phyloP scores from a whole-genome alignment of 345 rosid genomes.

The Salix purpurea region DNA sequence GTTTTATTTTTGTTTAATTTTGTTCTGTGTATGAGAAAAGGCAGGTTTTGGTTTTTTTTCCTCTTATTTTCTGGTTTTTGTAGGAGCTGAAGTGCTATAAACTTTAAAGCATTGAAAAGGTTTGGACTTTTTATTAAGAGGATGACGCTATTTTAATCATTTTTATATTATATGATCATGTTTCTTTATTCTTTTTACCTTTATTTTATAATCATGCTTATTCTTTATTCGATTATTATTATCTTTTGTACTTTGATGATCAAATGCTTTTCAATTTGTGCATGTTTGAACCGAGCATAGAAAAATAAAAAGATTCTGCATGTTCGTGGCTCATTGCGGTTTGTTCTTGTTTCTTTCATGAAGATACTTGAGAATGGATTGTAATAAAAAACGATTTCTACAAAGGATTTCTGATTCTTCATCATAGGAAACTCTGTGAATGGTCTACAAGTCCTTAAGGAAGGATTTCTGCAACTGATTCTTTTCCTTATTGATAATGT shows the following conservation, averaged over 20 bases:
- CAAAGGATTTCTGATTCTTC: slow-evolving; percentile 4
- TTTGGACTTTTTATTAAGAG: no score
- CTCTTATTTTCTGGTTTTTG: no score
- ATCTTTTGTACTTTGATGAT: not conserved
- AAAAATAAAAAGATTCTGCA: not conserved
- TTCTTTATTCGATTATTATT: not conserved
- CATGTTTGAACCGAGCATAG: not conserved
- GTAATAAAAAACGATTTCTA: not conserved
- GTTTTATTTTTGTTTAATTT: no score
- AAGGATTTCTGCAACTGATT: not conserved
- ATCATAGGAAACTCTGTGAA: not conserved
- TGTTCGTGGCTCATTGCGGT: not conserved
- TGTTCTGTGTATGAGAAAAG: no score
- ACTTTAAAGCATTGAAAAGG: no score
- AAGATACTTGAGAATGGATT: not conserved
- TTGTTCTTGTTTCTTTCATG: not conserved
- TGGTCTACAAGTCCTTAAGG: no score
- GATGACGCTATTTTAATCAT: no score
- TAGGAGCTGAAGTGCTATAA: no score
- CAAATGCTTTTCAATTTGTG: not conserved
- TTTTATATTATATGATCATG: no score
- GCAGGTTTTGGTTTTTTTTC: no score
- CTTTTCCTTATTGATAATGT: not conserved
- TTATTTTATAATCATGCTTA: not conserved
- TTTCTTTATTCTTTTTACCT: not conserved